A percentile compares a stretch with the other conserved stretches of the same genome.
These are phyloP conservation scores for Rheum nobile DNA, from an alignment of 148 eudicot genomes.

Conservation along the genomic window DNA sequence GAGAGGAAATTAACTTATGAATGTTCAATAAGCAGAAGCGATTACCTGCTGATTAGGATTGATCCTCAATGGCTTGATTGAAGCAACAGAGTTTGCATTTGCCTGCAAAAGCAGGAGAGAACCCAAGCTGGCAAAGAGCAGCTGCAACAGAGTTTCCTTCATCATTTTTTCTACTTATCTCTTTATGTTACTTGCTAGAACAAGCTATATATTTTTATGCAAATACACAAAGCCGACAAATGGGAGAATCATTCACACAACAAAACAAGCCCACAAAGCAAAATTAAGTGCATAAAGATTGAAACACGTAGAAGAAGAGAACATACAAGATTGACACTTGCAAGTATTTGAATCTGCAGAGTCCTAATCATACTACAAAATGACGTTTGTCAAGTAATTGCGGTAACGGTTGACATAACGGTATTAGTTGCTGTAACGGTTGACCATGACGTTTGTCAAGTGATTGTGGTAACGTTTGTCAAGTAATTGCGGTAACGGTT, in stretches of 20 bases:
- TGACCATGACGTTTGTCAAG: no score
- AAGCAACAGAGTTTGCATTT: not conserved
- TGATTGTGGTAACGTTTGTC: no score
- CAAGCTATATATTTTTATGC: no score
- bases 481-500: no score
- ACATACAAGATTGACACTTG: not conserved
- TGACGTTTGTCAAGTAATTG: no score
- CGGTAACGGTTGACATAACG: no score
- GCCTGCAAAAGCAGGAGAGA: constrained; percentile 11
- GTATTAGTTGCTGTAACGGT: no score
- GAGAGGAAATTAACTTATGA: no score
- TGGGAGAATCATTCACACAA: not conserved
- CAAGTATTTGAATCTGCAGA: not conserved
- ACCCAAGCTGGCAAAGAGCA: constrained; percentile 15
- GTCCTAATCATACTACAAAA: not conserved
- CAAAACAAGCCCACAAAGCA: no score
- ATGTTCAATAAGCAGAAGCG: not conserved
- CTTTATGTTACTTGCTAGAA: not conserved
- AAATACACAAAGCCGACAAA: not conserved
- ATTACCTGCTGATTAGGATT: constrained; percentile 22
- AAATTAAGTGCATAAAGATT: not conserved
- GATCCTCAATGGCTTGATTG: constrained; percentile 16
- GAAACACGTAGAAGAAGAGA: not conserved
- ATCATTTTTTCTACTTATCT: not conserved
- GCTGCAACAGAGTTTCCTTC: not conserved